Percentiles rank a stretch among this genome's conserved stretches.
Conservation (phyloP, 768 basidiomycete genomes). For the Suillus sp. region DNA sequence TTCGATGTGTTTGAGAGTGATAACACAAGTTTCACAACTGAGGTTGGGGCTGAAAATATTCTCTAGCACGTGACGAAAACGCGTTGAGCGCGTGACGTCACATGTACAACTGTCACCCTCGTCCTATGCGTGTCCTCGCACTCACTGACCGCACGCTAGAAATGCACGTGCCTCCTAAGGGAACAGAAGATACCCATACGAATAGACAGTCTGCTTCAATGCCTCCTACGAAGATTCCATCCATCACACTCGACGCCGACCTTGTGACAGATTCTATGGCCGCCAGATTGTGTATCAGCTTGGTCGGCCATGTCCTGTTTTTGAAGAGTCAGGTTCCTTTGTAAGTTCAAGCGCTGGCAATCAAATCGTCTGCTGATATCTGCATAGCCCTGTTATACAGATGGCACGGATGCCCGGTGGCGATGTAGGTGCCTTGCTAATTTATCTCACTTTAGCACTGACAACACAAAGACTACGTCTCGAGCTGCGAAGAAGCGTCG, state of each 20-base stretch:
- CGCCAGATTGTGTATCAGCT: slow-evolving; percentile 58
- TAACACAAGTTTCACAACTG: too few species aligned
- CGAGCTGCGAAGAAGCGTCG: slow-evolving; percentile 58
- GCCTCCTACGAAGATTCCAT: slow-evolving; percentile 35
- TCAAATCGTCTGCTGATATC: neutral
- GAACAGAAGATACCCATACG: too few species aligned
- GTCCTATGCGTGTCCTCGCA: neutral
- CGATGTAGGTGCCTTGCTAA: slow-evolving; percentile 37
- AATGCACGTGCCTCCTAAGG: too few species aligned
- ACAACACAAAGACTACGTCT: slow-evolving; percentile 39
- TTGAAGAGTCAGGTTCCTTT: slow-evolving; percentile 80
- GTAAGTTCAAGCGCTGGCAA: slow-evolving; percentile 44
- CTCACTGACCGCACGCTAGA: neutral
- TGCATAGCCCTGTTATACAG: slow-evolving; percentile 63
- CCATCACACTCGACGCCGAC: slow-evolving; percentile 50
- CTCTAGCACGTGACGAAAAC: neutral
- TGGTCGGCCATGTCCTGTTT: slow-evolving; percentile 73
- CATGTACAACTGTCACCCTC: neutral
- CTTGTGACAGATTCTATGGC: slow-evolving; percentile 60
- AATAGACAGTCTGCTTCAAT: neutral
- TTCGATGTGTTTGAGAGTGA: neutral
- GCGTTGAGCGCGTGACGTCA: slow-evolving; percentile 4
- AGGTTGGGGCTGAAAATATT: neutral
- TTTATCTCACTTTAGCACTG: neutral
- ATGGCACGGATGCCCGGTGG: slow-evolving; percentile 53